Conservation (phyloP, 1,284 basidiomycete genomes). For the Chondrostereum purpureum region DNA sequence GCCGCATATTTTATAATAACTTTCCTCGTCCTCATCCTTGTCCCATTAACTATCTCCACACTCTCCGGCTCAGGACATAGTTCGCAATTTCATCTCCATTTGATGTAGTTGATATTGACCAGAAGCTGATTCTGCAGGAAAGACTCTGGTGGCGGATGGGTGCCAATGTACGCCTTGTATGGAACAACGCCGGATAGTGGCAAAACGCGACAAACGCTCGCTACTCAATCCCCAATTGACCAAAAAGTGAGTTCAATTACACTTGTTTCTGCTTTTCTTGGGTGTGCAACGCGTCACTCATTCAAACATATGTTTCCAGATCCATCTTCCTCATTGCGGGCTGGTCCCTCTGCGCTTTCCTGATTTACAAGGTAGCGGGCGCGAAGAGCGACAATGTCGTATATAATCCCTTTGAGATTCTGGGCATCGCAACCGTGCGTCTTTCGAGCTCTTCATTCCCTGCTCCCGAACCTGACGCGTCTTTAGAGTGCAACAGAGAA, state of each 20-base stretch:
- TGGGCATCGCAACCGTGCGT: constrained; percentile 72
- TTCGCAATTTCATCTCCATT: no score
- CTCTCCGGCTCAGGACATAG: constrained; percentile 8
- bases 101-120: no score
- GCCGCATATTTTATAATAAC: constrained; percentile 87
- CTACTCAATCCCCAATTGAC: constrained; percentile 36
- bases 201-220: constrained; percentile 38
- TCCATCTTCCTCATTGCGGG: constrained; percentile 60
- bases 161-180: constrained; percentile 67
- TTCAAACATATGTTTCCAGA: constrained; percentile 22
- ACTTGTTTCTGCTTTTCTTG: not conserved
- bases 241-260: constrained; percentile 31
- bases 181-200: constrained; percentile 45
- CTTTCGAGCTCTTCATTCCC: not conserved
- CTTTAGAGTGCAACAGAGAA: constrained; percentile 67
- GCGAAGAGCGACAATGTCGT: constrained; percentile 60
- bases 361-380: constrained; percentile 63
- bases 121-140: not conserved
- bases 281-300: constrained; percentile 12
- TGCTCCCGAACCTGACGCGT: constrained; percentile 4
- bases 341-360: constrained; percentile 70
- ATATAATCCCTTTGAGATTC: constrained; percentile 94
- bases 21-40: constrained; percentile 73
- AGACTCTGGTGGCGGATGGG: constrained; percentile 30
- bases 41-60: constrained; percentile 65